Evolutionary conservation across 2,329 filamentous ascomycete genomes (phyloP).

Genomic region (Grosmannia clavigera): DNA sequence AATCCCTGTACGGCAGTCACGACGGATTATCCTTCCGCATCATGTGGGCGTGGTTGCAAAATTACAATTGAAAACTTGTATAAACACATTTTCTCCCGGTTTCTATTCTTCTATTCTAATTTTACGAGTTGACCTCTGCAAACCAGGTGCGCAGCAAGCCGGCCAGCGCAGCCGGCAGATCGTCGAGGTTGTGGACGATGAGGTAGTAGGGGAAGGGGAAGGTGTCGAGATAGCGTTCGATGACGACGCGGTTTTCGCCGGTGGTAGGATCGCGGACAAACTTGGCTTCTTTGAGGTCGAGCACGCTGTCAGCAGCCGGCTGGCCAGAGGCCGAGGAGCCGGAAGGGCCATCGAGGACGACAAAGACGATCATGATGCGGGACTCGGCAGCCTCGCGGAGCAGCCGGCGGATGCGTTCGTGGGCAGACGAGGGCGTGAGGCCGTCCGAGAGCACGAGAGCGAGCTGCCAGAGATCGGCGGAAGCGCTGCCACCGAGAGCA

Average conservation of each 20-base stretch:
- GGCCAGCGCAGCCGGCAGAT: conserved; percentile 79
- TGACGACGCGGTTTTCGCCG: conserved; percentile 56
- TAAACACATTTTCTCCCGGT: not conserved
- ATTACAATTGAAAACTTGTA: not conserved
- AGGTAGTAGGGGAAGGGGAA: conserved; percentile 98
- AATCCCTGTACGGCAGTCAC: not conserved
- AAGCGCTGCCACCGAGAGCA: conserved; percentile 27
- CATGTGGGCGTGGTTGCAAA: not conserved
- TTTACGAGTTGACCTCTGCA: conserved; percentile 42
- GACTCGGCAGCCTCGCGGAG: conserved; percentile 84
- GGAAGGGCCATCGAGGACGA: conserved; percentile 67
- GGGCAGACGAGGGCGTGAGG: conserved; percentile 68
- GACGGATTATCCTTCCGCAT: not conserved
- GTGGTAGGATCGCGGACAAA: conserved; percentile 53
- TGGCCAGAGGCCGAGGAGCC: conserved; percentile 49
- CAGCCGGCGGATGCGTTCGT: conserved; percentile 69
- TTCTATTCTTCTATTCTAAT: not conserved
- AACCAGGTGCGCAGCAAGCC: conserved; percentile 94
- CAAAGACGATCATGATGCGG: conserved; percentile 95
- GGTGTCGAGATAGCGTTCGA: conserved; percentile 83
- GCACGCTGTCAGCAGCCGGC: conserved; percentile 49
- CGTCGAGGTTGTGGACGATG: conserved; percentile 82
- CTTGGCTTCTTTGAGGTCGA: conserved; percentile 78
- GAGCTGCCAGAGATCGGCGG: conserved; percentile 81
- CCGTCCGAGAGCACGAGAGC: conserved; percentile 90